Conservation (phyloP, 176 grass and related monocot species). For the Otatea glauca region DNA sequence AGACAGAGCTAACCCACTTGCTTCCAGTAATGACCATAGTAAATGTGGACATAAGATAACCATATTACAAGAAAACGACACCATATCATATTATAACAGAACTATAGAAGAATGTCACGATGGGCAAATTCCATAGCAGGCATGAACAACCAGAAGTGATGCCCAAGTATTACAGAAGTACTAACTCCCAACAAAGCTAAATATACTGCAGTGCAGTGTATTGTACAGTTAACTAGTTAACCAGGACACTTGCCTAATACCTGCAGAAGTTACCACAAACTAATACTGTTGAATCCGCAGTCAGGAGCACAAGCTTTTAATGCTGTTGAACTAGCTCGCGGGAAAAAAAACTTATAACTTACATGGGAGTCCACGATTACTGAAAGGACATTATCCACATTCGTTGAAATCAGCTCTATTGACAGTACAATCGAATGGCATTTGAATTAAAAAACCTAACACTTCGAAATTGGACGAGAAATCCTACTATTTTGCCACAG, state of each 20-base stretch:
- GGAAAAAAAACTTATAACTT: neutral
- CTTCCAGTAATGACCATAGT: neutral
- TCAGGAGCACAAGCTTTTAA: neutral
- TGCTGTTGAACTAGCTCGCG: neutral
- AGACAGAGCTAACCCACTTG: neutral
- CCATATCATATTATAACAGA: neutral
- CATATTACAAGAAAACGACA: neutral
- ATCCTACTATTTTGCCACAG: neutral
- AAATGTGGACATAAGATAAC: constrained; percentile 7
- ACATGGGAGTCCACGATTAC: neutral
- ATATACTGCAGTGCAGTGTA: neutral
- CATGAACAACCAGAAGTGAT: neutral
- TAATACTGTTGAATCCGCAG: neutral
- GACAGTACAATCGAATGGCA: neutral
- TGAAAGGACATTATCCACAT: neutral
- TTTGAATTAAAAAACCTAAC: neutral
- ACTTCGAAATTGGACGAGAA: neutral
- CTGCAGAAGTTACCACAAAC: neutral
- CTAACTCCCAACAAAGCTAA: neutral
- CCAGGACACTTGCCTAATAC: neutral
- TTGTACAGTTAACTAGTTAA: neutral
- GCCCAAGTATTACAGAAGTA: neutral
- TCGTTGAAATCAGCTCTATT: neutral
- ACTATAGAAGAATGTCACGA: neutral
- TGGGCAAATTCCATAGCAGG: neutral